phyloP scores from a whole-genome alignment of 495 filamentous ascomycete species.

The Usnea hakonensis region DNA sequence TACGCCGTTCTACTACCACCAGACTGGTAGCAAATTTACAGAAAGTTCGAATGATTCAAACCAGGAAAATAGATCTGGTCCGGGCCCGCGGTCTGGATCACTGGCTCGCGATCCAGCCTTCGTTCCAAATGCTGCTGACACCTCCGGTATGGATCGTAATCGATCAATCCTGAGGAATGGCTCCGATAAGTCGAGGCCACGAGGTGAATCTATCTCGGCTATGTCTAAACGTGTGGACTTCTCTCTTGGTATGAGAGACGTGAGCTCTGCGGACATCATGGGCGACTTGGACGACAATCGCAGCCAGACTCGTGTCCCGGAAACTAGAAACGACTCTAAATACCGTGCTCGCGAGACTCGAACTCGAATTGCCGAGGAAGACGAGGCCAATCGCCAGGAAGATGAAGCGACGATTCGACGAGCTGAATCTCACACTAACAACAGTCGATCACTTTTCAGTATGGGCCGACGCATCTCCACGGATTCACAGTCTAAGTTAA shows the following conservation, averaged over 20 bases:
- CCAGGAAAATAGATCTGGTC: conserved; percentile 9
- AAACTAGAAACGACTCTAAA: conserved; percentile 30
- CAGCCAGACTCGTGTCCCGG: conserved; percentile 29
- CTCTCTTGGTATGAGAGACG: conserved; percentile 59
- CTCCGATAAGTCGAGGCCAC: conserved; percentile 38
- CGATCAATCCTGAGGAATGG: conserved; percentile 50
- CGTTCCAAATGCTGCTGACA: conserved; percentile 20
- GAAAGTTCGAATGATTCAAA: conserved; percentile 8
- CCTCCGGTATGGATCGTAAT: conserved; percentile 25
- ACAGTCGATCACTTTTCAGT: conserved; percentile 13
- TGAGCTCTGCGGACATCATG: conserved; percentile 52
- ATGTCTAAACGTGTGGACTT: conserved; percentile 66
- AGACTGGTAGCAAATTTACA: conserved; percentile 22
- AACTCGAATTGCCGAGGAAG: conserved; percentile 38
- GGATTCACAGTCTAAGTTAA: conserved; percentile 11
- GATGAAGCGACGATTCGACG: conserved; percentile 9
- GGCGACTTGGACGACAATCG: conserved; percentile 62
- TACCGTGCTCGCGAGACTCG: conserved; percentile 38
- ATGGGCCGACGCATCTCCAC: conserved; percentile 16
- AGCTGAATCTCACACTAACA: conserved; percentile 21
- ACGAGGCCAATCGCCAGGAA: conserved; percentile 27
- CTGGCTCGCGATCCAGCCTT: conserved; percentile 5
- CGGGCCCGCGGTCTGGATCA: conserved; percentile 13
- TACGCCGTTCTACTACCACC: conserved; percentile 52
- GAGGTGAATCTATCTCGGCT: conserved; percentile 45